Conservation (phyloP, 495 filamentous ascomycete genomes). For the Staphylotrichum tortipilum region DNA sequence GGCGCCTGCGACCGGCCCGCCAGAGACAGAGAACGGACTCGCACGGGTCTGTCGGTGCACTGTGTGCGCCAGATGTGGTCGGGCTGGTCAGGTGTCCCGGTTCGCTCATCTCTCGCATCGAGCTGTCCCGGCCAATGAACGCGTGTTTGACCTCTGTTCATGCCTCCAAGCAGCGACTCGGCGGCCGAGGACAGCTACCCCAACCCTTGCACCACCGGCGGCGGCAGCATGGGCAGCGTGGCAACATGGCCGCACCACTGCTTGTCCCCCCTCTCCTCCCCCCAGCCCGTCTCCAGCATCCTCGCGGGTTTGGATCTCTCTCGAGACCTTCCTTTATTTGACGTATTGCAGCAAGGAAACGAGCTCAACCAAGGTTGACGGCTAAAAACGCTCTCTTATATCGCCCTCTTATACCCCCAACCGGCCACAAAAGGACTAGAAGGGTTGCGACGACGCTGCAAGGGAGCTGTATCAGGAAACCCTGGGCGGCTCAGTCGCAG, state of each 20-base stretch:
- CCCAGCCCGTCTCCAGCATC: slow-evolving; percentile 13
- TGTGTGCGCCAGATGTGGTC: background rate
- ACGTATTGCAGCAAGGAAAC: slow-evolving; percentile 14
- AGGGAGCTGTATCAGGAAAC: slow-evolving; percentile 23
- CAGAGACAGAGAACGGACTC: background rate
- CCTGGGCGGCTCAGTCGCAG: slow-evolving; percentile 17
- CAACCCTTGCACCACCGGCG: slow-evolving; percentile 17
- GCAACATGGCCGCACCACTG: too few species aligned
- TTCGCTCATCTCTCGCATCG: background rate
- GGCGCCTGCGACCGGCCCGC: background rate
- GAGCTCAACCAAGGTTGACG: slow-evolving; percentile 23
- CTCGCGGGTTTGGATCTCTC: slow-evolving; percentile 15
- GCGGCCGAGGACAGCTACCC: too few species aligned
- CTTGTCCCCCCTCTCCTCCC: slow-evolving; percentile 12
- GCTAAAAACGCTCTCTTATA: slow-evolving; percentile 19
- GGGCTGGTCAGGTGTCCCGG: slow-evolving; percentile 1
- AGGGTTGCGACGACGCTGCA: slow-evolving; percentile 14
- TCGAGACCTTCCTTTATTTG: slow-evolving; percentile 8
- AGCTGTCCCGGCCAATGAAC: slow-evolving; percentile 10
- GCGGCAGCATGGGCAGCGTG: too few species aligned
- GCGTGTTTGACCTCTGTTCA: too few species aligned
- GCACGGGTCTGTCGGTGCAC: background rate
- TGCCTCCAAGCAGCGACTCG: too few species aligned
- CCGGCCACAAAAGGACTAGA: slow-evolving; percentile 10
- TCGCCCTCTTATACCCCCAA: slow-evolving; percentile 20